Evolutionary conservation across 2,329 filamentous ascomycete genomes (phyloP).

Genomic region (Cephalotrichum gorgonifer): DNA sequence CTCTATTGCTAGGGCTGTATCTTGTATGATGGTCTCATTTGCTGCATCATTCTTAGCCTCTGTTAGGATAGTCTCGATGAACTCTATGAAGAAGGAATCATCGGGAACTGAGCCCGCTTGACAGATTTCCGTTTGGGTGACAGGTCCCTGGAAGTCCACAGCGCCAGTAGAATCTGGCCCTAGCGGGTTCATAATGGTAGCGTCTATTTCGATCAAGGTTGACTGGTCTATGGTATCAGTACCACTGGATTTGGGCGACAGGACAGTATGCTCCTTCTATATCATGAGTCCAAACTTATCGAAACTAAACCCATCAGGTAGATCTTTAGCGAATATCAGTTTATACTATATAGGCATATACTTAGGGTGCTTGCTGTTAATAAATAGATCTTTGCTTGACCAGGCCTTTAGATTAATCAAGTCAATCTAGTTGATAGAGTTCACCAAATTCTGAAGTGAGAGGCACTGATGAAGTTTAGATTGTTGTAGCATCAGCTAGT

Average conservation of each 20-base stretch:
- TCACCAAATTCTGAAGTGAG: not conserved
- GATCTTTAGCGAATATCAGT: not conserved
- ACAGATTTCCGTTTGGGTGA: too few relatives aligned
- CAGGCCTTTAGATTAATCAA: not conserved
- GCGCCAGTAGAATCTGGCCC: too few relatives aligned
- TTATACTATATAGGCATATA: not conserved
- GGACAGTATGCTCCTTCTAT: not conserved
- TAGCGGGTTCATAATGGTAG: too few relatives aligned
- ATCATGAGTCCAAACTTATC: constrained; percentile 7
- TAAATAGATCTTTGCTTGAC: not conserved
- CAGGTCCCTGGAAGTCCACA: not conserved
- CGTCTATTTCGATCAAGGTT: too few relatives aligned
- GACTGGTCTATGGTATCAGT: not conserved
- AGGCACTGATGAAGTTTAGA: not conserved
- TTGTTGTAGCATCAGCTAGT: not conserved
- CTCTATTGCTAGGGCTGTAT: too few relatives aligned
- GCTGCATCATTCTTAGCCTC: too few relatives aligned
- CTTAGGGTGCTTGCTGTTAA: not conserved
- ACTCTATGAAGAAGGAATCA: too few relatives aligned
- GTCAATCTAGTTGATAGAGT: not conserved
- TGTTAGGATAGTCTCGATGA: too few relatives aligned
- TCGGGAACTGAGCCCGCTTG: too few relatives aligned
- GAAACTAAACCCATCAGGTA: constrained; percentile 5
- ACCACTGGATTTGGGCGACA: not conserved
- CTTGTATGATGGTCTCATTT: too few relatives aligned